A percentile compares a stretch with the other conserved stretches of the same genome.
These are phyloP conservation scores for Wickerhamomyces kurtzmanii DNA, from an alignment of 805 yeast species.

Conservation along the genomic window DNA sequence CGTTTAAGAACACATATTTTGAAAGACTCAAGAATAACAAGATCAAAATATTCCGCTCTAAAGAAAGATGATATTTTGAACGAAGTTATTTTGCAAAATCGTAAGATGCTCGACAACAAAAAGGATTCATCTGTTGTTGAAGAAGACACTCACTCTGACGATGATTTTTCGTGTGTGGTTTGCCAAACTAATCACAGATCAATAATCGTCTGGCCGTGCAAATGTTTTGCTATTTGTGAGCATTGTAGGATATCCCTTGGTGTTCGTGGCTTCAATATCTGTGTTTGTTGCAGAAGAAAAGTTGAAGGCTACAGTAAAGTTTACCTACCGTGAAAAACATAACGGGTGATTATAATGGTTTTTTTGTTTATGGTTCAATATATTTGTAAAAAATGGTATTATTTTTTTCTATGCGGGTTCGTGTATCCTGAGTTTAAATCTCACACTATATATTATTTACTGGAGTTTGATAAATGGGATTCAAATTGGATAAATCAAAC, in stretches of 20 bases:
- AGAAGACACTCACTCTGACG: conserved; percentile 20
- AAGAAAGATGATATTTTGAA: conserved; percentile 18
- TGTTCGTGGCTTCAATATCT: conserved; percentile 60
- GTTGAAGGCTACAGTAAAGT: conserved; percentile 48
- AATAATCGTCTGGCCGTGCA: conserved; percentile 87
- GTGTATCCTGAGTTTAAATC: no score
- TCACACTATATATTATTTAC: no score
- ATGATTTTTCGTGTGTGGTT: conserved; percentile 56
- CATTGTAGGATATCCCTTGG: conserved; percentile 69
- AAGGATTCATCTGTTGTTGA: conserved; percentile 5
- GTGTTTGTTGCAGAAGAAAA: conserved; percentile 75
- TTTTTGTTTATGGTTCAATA: no score
- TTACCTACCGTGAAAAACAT: conserved; percentile 18
- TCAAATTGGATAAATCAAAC: no score
- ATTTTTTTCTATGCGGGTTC: no score
- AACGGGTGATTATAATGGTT: no score
- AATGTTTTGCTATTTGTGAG: conserved; percentile 83
- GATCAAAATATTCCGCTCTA: conserved; percentile 21
- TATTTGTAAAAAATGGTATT: no score
- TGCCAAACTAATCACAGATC: conserved; percentile 71
- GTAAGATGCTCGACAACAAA: conserved; percentile 19
- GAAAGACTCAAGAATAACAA: conserved; percentile 19
- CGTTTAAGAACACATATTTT: conserved; percentile 11
- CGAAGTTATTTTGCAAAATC: conserved; percentile 16
- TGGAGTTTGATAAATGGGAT: no score